phyloP scores from a whole-genome alignment of 257 asterid species.

The Capsicum pubescens region DNA sequence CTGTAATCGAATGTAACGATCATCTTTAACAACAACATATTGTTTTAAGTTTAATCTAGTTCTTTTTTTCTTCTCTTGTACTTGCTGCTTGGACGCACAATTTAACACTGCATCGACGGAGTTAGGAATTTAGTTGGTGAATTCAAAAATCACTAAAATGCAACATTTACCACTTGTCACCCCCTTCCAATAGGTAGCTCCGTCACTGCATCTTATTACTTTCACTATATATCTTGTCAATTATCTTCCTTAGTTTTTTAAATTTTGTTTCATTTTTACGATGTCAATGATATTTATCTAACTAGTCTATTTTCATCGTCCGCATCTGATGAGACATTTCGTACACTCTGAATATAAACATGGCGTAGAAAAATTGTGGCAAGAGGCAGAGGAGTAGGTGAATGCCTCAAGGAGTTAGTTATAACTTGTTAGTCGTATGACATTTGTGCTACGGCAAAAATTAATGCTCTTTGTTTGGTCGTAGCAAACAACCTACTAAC shows the following conservation, averaged over 20 bases:
- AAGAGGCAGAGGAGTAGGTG: background rate
- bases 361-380: background rate
- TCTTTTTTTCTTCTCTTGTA: background rate
- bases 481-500: background rate
- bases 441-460: background rate
- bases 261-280: background rate
- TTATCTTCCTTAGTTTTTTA: background rate
- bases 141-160: background rate
- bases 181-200: background rate
- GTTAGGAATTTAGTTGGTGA: background rate
- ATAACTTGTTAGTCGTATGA: background rate
- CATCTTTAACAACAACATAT: too few species aligned
- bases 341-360: background rate
- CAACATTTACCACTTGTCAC: background rate
- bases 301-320: background rate
- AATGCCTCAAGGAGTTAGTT: background rate
- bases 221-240: background rate
- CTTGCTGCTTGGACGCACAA: background rate
- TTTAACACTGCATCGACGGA: background rate
- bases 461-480: background rate
- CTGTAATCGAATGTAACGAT: too few species aligned
- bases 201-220: background rate
- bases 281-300: background rate
- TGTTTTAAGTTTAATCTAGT: background rate
- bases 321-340: background rate